Evolutionary conservation across 2,329 filamentous ascomycete genomes (phyloP), one percentile per base, ranked within the genome.

Genomic region (Cytospora mali): DNA sequence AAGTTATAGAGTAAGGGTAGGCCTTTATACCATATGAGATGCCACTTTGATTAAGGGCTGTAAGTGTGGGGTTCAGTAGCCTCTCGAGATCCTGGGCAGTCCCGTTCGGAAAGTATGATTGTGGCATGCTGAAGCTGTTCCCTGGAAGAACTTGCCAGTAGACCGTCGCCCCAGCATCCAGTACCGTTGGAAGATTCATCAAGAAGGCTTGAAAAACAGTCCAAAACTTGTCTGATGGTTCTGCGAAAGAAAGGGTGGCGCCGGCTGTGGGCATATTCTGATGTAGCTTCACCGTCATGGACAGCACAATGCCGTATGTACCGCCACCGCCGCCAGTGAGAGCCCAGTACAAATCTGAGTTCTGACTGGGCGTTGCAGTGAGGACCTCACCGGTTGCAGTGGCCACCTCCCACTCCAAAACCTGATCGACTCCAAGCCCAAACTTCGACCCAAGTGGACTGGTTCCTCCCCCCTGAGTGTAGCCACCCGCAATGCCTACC

Each of bases 341-440:
- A 10, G 81, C 82, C 81, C 81, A 85, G 69, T 81, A 84, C 2
- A 85, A 71, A 57, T 84, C 81, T 0, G 72, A 57, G 55, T 83
- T 77, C 28, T 77, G 62, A 1, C 71, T 68, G 3, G 69, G 74
- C 10, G 72, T 76, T 0, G 80, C 81, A 2, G 69, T 75, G 0
- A 82, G 63, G 14, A 76, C 64, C 9, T 71, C 51, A 0, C 81
- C 80, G 25, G 67, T 66, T 0, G 74, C 77, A 13, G 76, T 77
- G 7, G 84, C 74, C 2, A 81, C 78, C 55, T 80, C 73, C 64
- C 72, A 78, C 53, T 76, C 71, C 2, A 84, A 68, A 0, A 77
- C 75, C 55, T 84, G 77, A 66, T 84, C 82, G 1, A 79, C 81
- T 11, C 67, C 80, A 2, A 85, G 71, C 5, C 82, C 82, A 42